Conservation (phyloP, 495 filamentous ascomycete genomes). For the Hypoxylon rickii region DNA sequence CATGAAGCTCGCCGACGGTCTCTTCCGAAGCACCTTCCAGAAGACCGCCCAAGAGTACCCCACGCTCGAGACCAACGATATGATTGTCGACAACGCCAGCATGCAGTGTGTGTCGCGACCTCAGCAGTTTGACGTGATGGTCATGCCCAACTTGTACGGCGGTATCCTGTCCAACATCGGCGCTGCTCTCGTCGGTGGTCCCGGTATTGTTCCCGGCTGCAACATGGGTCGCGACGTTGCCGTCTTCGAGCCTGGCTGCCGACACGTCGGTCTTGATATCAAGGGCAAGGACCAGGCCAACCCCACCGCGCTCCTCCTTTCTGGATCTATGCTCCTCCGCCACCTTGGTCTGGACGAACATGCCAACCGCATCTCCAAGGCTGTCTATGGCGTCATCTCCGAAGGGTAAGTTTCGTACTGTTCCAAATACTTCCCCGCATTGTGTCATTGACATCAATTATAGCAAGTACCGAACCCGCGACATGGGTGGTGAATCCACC, state of each 20-base stretch:
- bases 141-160: slow-evolving; percentile 99
- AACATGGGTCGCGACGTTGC: slow-evolving; percentile 99
- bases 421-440: neutral
- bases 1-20: slow-evolving; percentile 98
- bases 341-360: slow-evolving; percentile 97
- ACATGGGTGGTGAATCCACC: slow-evolving; percentile 89
- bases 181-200: slow-evolving; percentile 96
- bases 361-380: slow-evolving; percentile 96
- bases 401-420: slow-evolving; percentile 71
- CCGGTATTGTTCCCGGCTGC: slow-evolving; percentile 95
- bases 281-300: slow-evolving; percentile 99
- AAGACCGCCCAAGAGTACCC: slow-evolving; percentile 90
- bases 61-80: slow-evolving; percentile 90
- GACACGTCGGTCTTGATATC: slow-evolving; percentile 98
- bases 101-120: slow-evolving; percentile 97
- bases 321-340: slow-evolving; percentile 92
- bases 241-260: slow-evolving; percentile 97
- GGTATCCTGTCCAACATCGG: slow-evolving; percentile 99
- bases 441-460: slow-evolving; percentile 42
- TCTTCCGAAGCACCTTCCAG: slow-evolving; percentile 97
- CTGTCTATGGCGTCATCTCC: slow-evolving; percentile 92
- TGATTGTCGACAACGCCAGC: slow-evolving; percentile 99
- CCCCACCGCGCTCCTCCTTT: slow-evolving; percentile 92
- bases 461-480: slow-evolving; percentile 82
- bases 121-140: slow-evolving; percentile 99